Evolutionary conservation across 805 yeast genomes (phyloP), one percentile per base, ranked within the genome.

Genomic region (Nakazawaea wickerhamii): DNA sequence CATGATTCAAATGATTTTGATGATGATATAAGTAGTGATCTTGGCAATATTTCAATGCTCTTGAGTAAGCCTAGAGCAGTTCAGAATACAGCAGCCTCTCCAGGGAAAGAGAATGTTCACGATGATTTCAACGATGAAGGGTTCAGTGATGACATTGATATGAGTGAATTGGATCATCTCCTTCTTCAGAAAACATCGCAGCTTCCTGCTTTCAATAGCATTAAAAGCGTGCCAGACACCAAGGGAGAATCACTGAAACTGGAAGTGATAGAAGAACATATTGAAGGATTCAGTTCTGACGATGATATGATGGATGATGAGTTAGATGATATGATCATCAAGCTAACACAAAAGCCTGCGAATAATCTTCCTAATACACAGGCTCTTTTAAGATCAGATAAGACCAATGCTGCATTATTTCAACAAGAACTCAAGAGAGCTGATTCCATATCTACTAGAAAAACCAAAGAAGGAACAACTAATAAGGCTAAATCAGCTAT

Each of bases 401-500:
- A 15, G 22, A 44, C 34, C 15, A 39, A 44, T 26, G 43, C 40
- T 22, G 44, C 38, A 7, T 32, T 39, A 26, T 36, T 36, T 38
- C 32, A 41, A 31, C 44, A 20, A 23, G 47, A 22, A 42, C 26
- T 39, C 30, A 38, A 15, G 25, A 17, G 36, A 39, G 18, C 38
- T 9, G 33, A 40, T 14, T 28, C 19, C 20, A 30, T 20, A 26
- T 14, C 11, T 13, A 20, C 9, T 14, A 36, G 13, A 30, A 20
- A 25, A 19, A 17, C 11, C 15, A 34, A 19, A 28, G 26, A 22
- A 36, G 4, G 7, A 22, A 34, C n/a, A 14, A 19, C 22, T 13
- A 43, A 47, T 25, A 30, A 46, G 13, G 71, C 81, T 0, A 61
- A 64, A 33, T 48, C 73, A 17, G 71, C 81, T 5, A 70, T 68